Evolutionary conservation across 768 basidiomycete species (phyloP), one percentile per base, ranked within the genome.

Genomic region (Amanita pallidorosea): DNA sequence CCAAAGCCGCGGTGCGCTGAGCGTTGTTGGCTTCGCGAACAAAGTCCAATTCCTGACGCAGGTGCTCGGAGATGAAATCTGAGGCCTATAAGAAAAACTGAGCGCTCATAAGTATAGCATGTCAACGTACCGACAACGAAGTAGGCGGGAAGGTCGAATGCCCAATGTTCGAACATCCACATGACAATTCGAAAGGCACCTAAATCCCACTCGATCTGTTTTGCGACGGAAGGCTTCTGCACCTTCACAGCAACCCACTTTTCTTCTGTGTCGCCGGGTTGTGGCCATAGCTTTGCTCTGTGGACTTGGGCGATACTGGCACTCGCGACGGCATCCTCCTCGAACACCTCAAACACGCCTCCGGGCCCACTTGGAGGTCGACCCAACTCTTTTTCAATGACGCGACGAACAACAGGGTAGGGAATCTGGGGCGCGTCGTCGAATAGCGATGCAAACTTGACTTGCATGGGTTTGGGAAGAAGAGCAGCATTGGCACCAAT

Each of bases 221-320:
- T 88, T 46, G 74, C 75, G 5, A 97, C 88, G 31, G 81, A 85
- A 2, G 90, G 91, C 59, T 94, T 95, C 69, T 96, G 91, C 18
- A 89, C 73, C 68, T 97, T 97, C 54, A 97, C 93, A 0, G 93
- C 94, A 1, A 97, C 92, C 78, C 84, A 85, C 33, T 76, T 69
- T 29, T 69, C 73, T 50, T 70, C 69, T 7, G 63, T 63, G 47
- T 72, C 69, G 9, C 65, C 70, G 5, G 66, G 58, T 23, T 40
- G 58, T 0, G 72, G 68, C 71, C 75, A 72, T 13, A 75, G 57
- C 47, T 72, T 74, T 4, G 94, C 94, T 41, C 76, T 74, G 61
- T 96, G 93, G 0, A 96, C 94, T 62, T 96, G 94, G 0, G 93
- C 93, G 52, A 97, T 85, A 57, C 87, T 88, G 2, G 94, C 94